Evolutionary conservation across 805 yeast genomes (phyloP).

Genomic region (Kuraishia capsulata): DNA sequence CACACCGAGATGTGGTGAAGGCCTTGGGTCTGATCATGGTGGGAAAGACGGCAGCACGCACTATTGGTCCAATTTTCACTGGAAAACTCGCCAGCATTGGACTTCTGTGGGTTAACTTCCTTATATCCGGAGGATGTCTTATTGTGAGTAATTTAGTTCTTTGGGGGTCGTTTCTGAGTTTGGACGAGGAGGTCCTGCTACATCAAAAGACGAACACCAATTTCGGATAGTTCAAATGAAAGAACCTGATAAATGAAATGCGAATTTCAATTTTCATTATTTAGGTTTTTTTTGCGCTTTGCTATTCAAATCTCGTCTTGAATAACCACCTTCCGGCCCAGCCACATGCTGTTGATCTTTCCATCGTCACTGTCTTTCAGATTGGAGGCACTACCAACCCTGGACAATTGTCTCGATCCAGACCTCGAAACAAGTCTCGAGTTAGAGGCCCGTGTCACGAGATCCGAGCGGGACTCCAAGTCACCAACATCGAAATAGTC

Average conservation of each 20-base stretch:
- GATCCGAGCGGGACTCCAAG: conserved; percentile 34
- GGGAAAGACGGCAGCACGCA: conserved; percentile 76
- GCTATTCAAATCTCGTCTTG: conserved; percentile 2
- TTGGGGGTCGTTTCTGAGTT: conserved; percentile 29
- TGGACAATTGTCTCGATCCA: conserved; percentile 16
- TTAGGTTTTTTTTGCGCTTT: background rate
- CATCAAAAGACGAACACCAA: conserved; percentile 4
- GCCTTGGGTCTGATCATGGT: conserved; percentile 84
- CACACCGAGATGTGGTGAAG: conserved; percentile 54
- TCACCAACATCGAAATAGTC: conserved; percentile 54
- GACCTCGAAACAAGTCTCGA: conserved; percentile 13
- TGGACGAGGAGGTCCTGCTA: conserved; percentile 25
- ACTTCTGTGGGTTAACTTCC: conserved; percentile 37
- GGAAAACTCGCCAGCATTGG: conserved; percentile 58
- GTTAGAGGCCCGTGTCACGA: conserved; percentile 5
- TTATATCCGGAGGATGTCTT: conserved; percentile 41
- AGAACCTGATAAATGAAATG: background rate
- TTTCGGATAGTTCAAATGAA: background rate
- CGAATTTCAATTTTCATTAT: background rate
- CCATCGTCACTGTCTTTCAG: conserved; percentile 6
- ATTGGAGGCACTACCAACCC: conserved; percentile 16
- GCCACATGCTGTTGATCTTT: background rate
- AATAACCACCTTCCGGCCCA: conserved; percentile 1
- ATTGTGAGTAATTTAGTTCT: conserved; percentile 39
- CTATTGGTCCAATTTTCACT: conserved; percentile 73